These are phyloP conservation scores for Conoideocrella luteorostrata DNA, from an alignment of 2,329 filamentous ascomycete genomes.

Conservation along the genomic window DNA sequence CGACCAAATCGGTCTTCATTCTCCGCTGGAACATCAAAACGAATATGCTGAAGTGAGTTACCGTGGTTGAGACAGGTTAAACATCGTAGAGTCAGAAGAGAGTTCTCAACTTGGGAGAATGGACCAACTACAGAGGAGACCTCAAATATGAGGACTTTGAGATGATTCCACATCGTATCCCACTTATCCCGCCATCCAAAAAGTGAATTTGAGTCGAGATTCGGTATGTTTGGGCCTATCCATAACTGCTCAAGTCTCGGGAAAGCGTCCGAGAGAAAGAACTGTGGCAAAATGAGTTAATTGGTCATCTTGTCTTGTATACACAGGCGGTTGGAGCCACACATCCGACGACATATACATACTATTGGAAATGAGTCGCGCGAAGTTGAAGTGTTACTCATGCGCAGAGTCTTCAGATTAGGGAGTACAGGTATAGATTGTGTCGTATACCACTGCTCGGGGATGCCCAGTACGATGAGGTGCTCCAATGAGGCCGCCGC, in stretches of 20 bases:
- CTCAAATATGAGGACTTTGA: slow-evolving; percentile 21
- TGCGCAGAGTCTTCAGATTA: slow-evolving; percentile 21
- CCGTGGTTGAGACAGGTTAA: slow-evolving; percentile 22
- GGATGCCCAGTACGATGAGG: slow-evolving; percentile 17
- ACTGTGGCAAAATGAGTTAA: slow-evolving; percentile 14
- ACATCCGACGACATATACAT: too few relatives aligned
- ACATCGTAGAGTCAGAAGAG: slow-evolving; percentile 15
- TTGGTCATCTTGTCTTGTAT: neutral
- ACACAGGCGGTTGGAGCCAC: too few relatives aligned
- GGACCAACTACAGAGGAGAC: slow-evolving; percentile 15
- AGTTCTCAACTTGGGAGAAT: slow-evolving; percentile 16
- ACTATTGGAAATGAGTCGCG: slow-evolving; percentile 5
- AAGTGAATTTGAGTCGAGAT: slow-evolving; percentile 11
- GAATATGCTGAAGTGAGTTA: slow-evolving; percentile 22
- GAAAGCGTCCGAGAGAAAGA: slow-evolving; percentile 10
- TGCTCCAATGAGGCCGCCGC: slow-evolving; percentile 14
- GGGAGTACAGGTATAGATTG: slow-evolving; percentile 17
- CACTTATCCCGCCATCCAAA: slow-evolving; percentile 12
- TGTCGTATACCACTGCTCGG: slow-evolving; percentile 13
- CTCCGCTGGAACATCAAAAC: slow-evolving; percentile 23
- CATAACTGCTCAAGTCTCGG: slow-evolving; percentile 26
- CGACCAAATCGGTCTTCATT: slow-evolving; percentile 12
- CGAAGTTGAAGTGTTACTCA: slow-evolving; percentile 15
- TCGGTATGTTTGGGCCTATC: slow-evolving; percentile 19
- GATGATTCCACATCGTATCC: slow-evolving; percentile 20